Conservation (phyloP, 2,329 filamentous ascomycete genomes). For the Zymoseptoria tritici region DNA sequence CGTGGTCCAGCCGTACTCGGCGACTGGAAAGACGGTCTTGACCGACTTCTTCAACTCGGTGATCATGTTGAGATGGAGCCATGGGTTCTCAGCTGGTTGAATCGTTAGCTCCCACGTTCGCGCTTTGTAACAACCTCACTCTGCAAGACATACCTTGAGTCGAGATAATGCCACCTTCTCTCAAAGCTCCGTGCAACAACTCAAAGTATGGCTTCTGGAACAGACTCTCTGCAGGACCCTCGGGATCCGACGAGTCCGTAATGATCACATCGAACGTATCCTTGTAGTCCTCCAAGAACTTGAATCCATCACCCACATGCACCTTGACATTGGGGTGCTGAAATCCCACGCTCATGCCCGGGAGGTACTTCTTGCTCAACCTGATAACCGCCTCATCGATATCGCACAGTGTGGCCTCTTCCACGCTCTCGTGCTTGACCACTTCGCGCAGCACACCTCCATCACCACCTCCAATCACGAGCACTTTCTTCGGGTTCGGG, state of each 20-base stretch:
- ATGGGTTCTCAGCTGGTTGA: conserved; percentile 72
- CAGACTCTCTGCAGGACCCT: conserved; percentile 89
- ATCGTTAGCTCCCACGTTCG: conserved; percentile 47
- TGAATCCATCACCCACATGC: conserved; percentile 95
- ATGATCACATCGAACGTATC: conserved; percentile 99
- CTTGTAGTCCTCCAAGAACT: conserved; percentile 95
- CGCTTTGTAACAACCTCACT: conserved; percentile 99
- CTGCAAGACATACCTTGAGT: conserved; percentile 85
- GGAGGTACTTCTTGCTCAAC: conserved; percentile 96
- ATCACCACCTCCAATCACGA: conserved; percentile 96
- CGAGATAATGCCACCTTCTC: conserved; percentile 94
- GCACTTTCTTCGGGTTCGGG: conserved; percentile 95
- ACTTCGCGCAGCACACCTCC: conserved; percentile 96
- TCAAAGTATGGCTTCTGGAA: conserved; percentile 99
- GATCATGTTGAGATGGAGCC: conserved; percentile 94
- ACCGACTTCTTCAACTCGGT: conserved; percentile 92
- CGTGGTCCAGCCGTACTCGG: conserved; percentile 98
- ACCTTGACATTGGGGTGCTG: conserved; percentile 84
- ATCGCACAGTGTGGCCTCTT: conserved; percentile 94
- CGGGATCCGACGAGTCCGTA: conserved; percentile 95
- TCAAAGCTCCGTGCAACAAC: conserved; percentile 80
- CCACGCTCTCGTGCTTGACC: conserved; percentile 95
- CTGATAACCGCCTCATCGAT: conserved; percentile 99
- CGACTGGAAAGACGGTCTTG: conserved; percentile 93
- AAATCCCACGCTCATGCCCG: conserved; percentile 87